phyloP scores from a whole-genome alignment of 768 basidiomycete genomes.

The Trametes sanguinea region DNA sequence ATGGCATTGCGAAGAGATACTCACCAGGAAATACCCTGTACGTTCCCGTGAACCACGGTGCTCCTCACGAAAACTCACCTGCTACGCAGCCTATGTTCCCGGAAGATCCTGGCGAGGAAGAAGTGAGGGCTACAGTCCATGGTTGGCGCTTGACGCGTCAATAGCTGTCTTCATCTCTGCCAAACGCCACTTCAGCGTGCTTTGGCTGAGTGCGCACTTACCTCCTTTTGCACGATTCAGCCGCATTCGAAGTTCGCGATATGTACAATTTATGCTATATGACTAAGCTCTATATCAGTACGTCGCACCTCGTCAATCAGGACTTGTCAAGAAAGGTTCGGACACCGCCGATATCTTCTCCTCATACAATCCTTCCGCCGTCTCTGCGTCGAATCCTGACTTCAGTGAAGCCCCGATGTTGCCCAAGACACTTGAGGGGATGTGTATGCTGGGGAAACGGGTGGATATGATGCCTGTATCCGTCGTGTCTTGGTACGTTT shows the following conservation, averaged over 20 bases:
- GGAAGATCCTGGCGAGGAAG: constrained; percentile 79
- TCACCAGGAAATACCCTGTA: constrained; percentile 66
- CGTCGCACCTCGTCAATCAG: background rate
- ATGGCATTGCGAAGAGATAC: constrained; percentile 74
- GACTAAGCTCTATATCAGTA: background rate
- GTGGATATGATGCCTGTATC: too few species aligned
- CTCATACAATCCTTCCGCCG: background rate
- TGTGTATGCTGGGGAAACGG: too few species aligned
- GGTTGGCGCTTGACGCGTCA: constrained; percentile 66
- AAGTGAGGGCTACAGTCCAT: constrained; percentile 78
- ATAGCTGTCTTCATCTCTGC: background rate
- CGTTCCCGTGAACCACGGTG: constrained; percentile 26
- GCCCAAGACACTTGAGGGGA: too few species aligned
- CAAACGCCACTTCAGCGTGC: too few species aligned
- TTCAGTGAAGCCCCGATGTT: too few species aligned
- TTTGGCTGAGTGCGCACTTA: too few species aligned
- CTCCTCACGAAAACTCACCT: background rate
- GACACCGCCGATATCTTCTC: background rate
- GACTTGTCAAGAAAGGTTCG: background rate
- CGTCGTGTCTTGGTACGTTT: too few species aligned
- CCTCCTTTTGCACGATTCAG: too few species aligned
- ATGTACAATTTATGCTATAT: background rate
- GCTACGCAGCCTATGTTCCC: constrained; percentile 80
- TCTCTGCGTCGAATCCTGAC: background rate
- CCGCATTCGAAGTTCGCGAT: too few species aligned